Evolutionary conservation across 148 eudicot genomes (phyloP), one percentile per base, ranked within the genome.

Genomic region (Cornus kousa): DNA sequence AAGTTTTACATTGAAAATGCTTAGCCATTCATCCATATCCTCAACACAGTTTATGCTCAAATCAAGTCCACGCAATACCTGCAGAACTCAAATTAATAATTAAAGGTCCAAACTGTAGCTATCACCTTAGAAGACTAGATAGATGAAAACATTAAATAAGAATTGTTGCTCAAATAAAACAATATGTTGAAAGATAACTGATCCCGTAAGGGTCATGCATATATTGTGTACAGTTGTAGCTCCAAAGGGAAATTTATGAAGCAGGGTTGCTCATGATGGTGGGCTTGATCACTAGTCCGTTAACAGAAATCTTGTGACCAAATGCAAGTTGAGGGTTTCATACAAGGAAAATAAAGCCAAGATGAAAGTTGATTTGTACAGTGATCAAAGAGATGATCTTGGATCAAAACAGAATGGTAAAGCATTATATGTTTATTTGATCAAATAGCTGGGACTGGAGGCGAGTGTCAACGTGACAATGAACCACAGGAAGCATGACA

Each of bases 11-110:
- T 95, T 95, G 72, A 95, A 93, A 81, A 93, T 95, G 57, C 95
- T 93, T 77, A 95, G 81, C 99, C 99, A 95, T 81, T 95, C 99
- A 82, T 95, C 97, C 99, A 95, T 95, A 82, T 95, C 99, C 67
- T 93, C 99, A 77, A 95, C 99, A 87, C 91, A 86, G 72, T 71
- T 83, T 80, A 89, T 74, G 71, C 98, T 95, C 50, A 85, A 75
- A 81, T 88, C 93, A 79, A 95, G 93, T 81, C 98, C 99, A 80
- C 80, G 90, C 75, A 92, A 80, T 55, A 95, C 95, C 99, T 95
- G 93, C 89, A 81, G 57, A 17, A 70, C 68, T 28, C 46, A 79
- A 83, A 75, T 67, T 59, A 31, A 79, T 33, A 33, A 48, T 77
- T 19, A 59, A 66, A 39, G 4, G 74, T 57, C 46, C 48, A 70